These are phyloP conservation scores for Zelonia costaricensis DNA, from an alignment of 208 protist species.

Conservation along the genomic window DNA sequence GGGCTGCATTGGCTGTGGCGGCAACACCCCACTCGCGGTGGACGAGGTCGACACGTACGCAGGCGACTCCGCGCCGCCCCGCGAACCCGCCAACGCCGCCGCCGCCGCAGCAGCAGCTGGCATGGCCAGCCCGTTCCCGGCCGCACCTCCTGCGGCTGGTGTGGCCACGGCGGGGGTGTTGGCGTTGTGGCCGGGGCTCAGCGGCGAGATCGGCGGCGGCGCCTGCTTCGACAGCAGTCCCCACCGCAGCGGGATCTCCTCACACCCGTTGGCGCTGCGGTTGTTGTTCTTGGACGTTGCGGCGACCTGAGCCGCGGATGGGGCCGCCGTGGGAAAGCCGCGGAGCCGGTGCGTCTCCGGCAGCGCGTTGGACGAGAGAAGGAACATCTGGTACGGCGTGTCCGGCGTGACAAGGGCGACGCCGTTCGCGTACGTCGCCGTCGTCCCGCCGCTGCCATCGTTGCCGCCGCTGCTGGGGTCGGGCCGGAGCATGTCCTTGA, in stretches of 20 bases:
- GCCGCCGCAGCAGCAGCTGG: no score
- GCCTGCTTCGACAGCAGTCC: constrained; percentile 19
- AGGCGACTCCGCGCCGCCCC: no score
- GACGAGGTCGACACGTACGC: neutral
- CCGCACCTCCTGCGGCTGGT: neutral
- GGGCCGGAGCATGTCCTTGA: constrained; percentile 22
- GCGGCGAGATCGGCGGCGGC: neutral
- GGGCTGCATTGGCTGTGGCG: neutral
- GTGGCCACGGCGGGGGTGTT: neutral
- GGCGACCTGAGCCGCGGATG: neutral
- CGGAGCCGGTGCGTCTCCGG: constrained; percentile 28
- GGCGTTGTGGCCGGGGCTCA: neutral
- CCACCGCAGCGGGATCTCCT: constrained; percentile 30
- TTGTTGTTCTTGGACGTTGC: constrained; percentile 24
- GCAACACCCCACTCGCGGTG: neutral
- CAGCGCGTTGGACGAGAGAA: constrained; percentile 27
- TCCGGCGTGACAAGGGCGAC: constrained; percentile 17
- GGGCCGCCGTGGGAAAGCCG: constrained; percentile 8
- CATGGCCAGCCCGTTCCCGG: neutral
- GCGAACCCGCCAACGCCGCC: no score
- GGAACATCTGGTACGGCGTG: constrained; percentile 27
- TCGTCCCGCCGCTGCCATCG: constrained; percentile 1
- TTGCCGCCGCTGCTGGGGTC: constrained; percentile 3
- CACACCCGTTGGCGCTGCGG: constrained; percentile 28
- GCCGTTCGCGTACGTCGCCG: constrained; percentile 18